Percentiles rank a stretch among this genome's conserved stretches.
Evolutionary conservation across 2,329 filamentous ascomycete genomes (phyloP).

Genomic region (Helminthosporium solani): DNA sequence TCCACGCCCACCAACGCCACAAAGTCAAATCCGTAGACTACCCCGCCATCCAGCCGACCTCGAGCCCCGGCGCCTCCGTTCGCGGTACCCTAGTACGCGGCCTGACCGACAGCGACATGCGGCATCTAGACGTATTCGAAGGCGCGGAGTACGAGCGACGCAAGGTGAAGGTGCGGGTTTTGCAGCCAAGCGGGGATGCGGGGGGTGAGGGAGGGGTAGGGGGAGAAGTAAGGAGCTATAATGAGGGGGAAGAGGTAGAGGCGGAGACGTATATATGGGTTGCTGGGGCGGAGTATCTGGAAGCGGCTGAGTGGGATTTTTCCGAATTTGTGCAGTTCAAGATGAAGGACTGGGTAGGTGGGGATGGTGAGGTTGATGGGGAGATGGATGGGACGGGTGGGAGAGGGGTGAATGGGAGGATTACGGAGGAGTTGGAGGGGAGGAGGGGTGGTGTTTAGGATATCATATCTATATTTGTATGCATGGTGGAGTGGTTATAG

Average conservation of each 20-base stretch:
- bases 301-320: constrained; percentile 83
- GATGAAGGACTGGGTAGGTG: constrained; percentile 61
- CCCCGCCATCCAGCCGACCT: constrained; percentile 69
- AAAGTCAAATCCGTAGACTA: constrained; percentile 73
- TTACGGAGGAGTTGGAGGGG: constrained; percentile 40
- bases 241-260: constrained; percentile 43
- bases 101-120: constrained; percentile 73
- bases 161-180: constrained; percentile 48
- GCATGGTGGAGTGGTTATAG: too few relatives aligned
- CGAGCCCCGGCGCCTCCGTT: constrained; percentile 49
- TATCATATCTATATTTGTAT: too few relatives aligned
- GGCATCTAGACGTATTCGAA: constrained; percentile 78
- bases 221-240: constrained; percentile 25
- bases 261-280: constrained; percentile 56
- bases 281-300: constrained; percentile 53
- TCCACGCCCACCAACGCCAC: constrained; percentile 70
- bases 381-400: constrained; percentile 59
- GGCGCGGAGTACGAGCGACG: constrained; percentile 68
- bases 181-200: constrained; percentile 33
- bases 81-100: constrained; percentile 75
- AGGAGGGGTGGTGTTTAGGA: not conserved
- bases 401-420: constrained; percentile 44
- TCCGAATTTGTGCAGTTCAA: constrained; percentile 78
- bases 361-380: constrained; percentile 48
- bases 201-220: constrained; percentile 45